Conservation (phyloP, 805 yeast genomes). For the Teunomyces funiuensis region DNA sequence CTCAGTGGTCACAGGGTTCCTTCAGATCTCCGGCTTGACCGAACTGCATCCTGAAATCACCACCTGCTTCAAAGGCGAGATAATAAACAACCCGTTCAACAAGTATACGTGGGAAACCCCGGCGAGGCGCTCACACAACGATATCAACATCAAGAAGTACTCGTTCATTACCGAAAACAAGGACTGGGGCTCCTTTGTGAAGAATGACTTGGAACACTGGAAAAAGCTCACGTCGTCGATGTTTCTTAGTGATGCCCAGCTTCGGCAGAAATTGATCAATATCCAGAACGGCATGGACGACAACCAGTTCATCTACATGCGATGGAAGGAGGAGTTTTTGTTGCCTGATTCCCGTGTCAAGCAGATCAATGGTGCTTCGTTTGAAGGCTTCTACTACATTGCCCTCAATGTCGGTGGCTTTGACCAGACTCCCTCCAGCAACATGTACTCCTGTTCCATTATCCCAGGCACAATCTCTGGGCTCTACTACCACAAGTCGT, state of each 20-base stretch:
- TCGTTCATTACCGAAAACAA: constrained; percentile 59
- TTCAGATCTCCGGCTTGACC: constrained; percentile 65
- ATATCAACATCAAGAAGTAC: constrained; percentile 25
- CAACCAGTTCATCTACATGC: constrained; percentile 62
- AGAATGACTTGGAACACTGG: constrained; percentile 52
- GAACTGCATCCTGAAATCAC: constrained; percentile 60
- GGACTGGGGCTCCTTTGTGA: constrained; percentile 51
- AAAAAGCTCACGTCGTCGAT: constrained; percentile 46
- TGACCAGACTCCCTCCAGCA: not conserved
- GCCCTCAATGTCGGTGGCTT: constrained; percentile 65
- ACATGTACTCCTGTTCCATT: constrained; percentile 11
- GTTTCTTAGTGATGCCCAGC: constrained; percentile 45
- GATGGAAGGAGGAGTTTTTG: constrained; percentile 91
- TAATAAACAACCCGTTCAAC: constrained; percentile 51
- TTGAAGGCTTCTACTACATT: constrained; percentile 89
- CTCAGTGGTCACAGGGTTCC: constrained; percentile 51
- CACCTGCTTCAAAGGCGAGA: constrained; percentile 74
- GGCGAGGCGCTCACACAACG: constrained; percentile 8
- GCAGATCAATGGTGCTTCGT: constrained; percentile 71
- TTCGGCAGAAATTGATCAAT: constrained; percentile 24
- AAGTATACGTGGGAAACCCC: constrained; percentile 21
- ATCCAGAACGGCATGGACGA: constrained; percentile 34
- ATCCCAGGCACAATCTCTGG: constrained; percentile 75
- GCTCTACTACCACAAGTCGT: constrained; percentile 74
- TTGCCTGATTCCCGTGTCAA: constrained; percentile 74